Base-by-base conservation (phyloP, 768 basidiomycete species). In the Boletellus ananiceps region DNA sequence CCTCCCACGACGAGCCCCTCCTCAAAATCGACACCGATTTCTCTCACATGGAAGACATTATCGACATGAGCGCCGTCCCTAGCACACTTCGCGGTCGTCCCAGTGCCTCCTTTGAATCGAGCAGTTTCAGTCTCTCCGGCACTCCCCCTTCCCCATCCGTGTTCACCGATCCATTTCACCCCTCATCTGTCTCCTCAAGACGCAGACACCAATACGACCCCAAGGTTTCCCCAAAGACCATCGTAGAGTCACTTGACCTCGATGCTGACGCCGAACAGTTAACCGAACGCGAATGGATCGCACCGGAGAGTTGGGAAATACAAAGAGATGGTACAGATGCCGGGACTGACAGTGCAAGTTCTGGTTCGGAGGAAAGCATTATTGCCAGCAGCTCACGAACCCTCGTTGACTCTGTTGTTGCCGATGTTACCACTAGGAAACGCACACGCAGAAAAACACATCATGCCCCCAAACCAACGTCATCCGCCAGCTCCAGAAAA, bases 231-330 rank as follows among this genome's bases (percentile, higher is more conserved):
- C 82, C 82, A 1, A 83, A 78, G 59, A 75, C 74, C 3, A 53
- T 49, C 42, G 36, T 51, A 4, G 46, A 35, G 8, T 38, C 55
- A 5, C 49, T 49, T 19, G 44, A 63, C 31, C 44, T 47, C 27
- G 54, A 49, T 23, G 39, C 27, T 3, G 50, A 50, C n/a, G 21
- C 13, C 7, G 54, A 44, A n/a, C 47, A 51, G 8, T 23, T 58
- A 46, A 64, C 42, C 54, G 70, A 55, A 60, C 71, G 11, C 32
- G 63, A 67, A 18, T 91, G 88, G 88, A 78, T 67, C 2, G 71
- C 88, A 5, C 88, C 88, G 1, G 79, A 89, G 59, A 88, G 86
- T 47, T 90, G 88, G 88, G 83, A 75, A 1, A 83, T 87, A 13
- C 77, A 79, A 40, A 75, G 73, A 44, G 74, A 75, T 4, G 76